These are phyloP conservation scores for Punctularia strigosozonata DNA, from an alignment of 768 basidiomycete genomes.

Conservation along the genomic window DNA sequence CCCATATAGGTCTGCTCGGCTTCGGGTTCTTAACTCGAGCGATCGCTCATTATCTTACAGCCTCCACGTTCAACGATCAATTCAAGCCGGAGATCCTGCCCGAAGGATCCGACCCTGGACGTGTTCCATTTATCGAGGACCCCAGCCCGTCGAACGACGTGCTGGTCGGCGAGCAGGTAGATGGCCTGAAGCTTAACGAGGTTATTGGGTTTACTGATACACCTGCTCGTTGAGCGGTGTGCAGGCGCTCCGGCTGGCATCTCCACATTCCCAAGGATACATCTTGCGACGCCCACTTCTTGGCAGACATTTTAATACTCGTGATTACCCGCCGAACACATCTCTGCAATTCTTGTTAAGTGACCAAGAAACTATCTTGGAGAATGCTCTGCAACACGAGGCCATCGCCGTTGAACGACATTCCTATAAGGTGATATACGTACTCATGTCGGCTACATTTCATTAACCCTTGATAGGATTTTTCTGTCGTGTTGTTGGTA, in stretches of 20 bases:
- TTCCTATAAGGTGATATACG: constrained; percentile 46
- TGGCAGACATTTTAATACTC: constrained; percentile 70
- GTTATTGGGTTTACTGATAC: background rate
- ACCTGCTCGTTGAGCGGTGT: background rate
- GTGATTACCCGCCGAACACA: constrained; percentile 67
- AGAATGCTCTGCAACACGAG: constrained; percentile 45
- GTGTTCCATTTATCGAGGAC: constrained; percentile 73
- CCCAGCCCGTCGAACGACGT: constrained; percentile 35
- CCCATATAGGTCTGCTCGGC: too few species aligned
- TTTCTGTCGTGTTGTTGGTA: constrained; percentile 79
- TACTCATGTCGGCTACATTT: background rate
- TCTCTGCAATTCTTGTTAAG: constrained; percentile 59
- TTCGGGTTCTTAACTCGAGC: too few species aligned
- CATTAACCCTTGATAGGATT: constrained; percentile 39
- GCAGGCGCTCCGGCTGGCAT: constrained; percentile 59
- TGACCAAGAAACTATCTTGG: constrained; percentile 67
- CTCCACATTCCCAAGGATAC: constrained; percentile 60
- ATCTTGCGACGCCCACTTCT: constrained; percentile 74
- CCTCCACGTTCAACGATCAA: constrained; percentile 69
- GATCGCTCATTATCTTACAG: too few species aligned
- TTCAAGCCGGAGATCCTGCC: constrained; percentile 80
- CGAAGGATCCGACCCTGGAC: constrained; percentile 73
- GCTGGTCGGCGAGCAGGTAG: constrained; percentile 63
- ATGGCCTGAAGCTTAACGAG: constrained; percentile 1
- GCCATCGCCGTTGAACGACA: constrained; percentile 38